Base-by-base conservation (phyloP, 1,284 basidiomycete species). In the Trichosporon ovoides region DNA sequence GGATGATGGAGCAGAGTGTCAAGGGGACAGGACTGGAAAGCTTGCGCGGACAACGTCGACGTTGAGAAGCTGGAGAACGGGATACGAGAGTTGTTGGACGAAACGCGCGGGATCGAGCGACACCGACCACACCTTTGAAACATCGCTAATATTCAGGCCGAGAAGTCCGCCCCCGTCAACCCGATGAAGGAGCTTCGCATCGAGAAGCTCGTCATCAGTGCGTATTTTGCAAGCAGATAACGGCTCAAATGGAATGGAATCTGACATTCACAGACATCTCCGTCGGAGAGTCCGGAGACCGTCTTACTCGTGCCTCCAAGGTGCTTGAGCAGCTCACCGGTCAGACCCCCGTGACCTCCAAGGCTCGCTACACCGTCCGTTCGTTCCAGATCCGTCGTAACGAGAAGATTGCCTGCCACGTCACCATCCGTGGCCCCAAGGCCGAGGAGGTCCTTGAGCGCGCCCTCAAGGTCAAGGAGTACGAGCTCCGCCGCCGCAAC, bases 381-480 rank as follows among this genome's bases (percentile, higher is more conserved):
- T 91, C 91, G 60, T 98, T 98, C 83, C 89, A 91, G 79, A 98
- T 99, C 83, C 91, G 96, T 79, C 90, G 95, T 83, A 98, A 99
- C 85, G 96, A 99, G 83, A 98, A 98, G 87, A 98, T 98, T 77
- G 96, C 96, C 58, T 90, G 89, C 72, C 95, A 98, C 82, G 95
- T 98, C 77, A 98, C 95, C 77, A 96, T 98, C 82, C 92, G 95
- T 69, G 95, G 95, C 53, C 95, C 95, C 73, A 98, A 98, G 82
- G 95, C 95, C 55, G 95, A 98, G 85, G 95, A 98, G 81, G 98
- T 96, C 79, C 84, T 98, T 72, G 96, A 98, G 84, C 92, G 96
- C 76, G 95, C 93, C 55, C 84, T 98, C 77, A 98, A 98, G 83
- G 95, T 98, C 76, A 98, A 98, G 87, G 95, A 98, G 83, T 98